Conservation (phyloP, 345 rosid genomes). For the Bruguiera parviflora region DNA sequence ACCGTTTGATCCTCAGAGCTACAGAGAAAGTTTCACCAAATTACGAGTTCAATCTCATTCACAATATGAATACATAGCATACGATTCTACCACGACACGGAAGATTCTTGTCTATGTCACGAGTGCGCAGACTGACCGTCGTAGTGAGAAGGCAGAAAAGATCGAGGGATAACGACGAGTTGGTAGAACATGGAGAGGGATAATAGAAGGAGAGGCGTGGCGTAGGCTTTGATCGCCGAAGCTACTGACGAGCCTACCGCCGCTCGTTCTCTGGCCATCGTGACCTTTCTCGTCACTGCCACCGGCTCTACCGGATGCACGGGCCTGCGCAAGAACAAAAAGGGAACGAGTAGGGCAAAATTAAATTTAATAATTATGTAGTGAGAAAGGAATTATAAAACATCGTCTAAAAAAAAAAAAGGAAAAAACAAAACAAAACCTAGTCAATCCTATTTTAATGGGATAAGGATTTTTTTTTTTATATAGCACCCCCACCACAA, state of each 20-base stretch:
- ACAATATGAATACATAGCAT: background rate
- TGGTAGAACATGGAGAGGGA: constrained; percentile 62
- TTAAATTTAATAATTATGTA: too few relatives aligned
- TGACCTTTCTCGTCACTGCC: background rate
- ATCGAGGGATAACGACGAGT: constrained; percentile 67
- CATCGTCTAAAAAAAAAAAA: too few relatives aligned
- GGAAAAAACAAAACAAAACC: too few relatives aligned
- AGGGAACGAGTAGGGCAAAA: too few relatives aligned
- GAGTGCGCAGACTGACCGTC: constrained; percentile 47
- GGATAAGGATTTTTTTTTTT: too few relatives aligned
- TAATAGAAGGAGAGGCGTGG: constrained; percentile 58
- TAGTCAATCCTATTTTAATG: too few relatives aligned
- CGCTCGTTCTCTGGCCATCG: constrained; percentile 36
- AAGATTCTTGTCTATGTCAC: background rate
- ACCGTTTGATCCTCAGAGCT: constrained; percentile 63
- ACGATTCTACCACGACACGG: background rate
- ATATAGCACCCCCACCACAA: too few relatives aligned
- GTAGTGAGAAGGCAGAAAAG: constrained; percentile 78
- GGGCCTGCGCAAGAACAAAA: too few relatives aligned
- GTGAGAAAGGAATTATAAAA: too few relatives aligned
- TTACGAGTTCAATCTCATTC: constrained; percentile 3
- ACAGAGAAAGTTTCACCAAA: constrained; percentile 2
- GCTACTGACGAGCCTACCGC: constrained; percentile 24
- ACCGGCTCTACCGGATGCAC: background rate
- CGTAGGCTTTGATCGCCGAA: constrained; percentile 51